Percentiles rank a stretch among this genome's conserved stretches.
phyloP scores from a whole-genome alignment of 148 eudicot genomes.

The Amaranthus hypochondriacus region DNA sequence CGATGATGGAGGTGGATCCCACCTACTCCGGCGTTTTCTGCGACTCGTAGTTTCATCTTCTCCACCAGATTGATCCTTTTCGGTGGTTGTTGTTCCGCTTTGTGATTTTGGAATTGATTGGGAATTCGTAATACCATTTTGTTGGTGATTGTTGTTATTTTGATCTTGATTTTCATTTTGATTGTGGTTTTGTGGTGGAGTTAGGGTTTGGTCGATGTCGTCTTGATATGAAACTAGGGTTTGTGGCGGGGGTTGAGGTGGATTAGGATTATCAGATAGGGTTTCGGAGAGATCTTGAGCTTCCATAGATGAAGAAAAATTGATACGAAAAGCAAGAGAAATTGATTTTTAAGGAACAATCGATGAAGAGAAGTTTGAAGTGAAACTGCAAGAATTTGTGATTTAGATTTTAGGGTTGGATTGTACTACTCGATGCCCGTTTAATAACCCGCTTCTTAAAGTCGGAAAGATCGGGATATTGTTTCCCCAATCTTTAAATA shows the following conservation, averaged over 20 bases:
- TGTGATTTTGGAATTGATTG: slow-evolving; percentile 25
- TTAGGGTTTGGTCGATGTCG: slow-evolving; percentile 18
- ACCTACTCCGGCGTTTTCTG: slow-evolving; percentile 58
- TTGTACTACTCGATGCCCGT: not conserved
- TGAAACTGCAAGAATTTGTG: not conserved
- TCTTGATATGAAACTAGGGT: slow-evolving; percentile 25
- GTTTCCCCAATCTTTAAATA: too few relatives aligned
- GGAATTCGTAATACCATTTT: slow-evolving; percentile 17
- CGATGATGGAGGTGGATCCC: slow-evolving; percentile 72
- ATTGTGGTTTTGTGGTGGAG: not conserved
- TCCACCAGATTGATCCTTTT: slow-evolving; percentile 52
- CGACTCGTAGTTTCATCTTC: slow-evolving; percentile 78
- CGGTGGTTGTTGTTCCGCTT: slow-evolving; percentile 39
- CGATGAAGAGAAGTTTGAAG: slow-evolving; percentile 31
- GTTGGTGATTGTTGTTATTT: not conserved
- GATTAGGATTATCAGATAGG: not conserved
- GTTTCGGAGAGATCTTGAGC: slow-evolving; percentile 22
- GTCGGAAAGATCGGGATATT: too few relatives aligned
- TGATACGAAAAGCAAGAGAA: slow-evolving; percentile 8
- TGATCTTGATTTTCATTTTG: slow-evolving; percentile 1
- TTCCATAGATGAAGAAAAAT: slow-evolving; percentile 22
- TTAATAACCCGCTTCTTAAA: too few relatives aligned
- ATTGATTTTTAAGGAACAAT: slow-evolving; percentile 18
- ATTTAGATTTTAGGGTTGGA: slow-evolving; percentile 9
- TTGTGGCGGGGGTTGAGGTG: slow-evolving; percentile 13